These are phyloP conservation scores for Dorcoceras hygrometricum DNA, from an alignment of 257 asterid species.

Conservation along the genomic window DNA sequence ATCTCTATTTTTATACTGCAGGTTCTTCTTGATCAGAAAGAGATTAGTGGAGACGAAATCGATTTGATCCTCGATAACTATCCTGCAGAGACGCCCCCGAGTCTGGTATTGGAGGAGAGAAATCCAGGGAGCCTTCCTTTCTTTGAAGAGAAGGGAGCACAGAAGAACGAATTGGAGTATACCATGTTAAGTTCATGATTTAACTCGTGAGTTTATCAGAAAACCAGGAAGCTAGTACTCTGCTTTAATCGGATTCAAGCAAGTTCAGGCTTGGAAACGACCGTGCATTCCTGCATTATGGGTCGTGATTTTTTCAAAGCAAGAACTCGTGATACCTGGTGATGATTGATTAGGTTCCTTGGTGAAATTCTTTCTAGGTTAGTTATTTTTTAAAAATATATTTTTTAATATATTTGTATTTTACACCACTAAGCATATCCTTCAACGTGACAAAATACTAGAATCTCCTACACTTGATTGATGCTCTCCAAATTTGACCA, in stretches of 20 bases:
- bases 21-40: conserved; percentile 84
- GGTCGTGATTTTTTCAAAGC: conserved; percentile 20
- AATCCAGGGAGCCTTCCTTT: conserved; percentile 78
- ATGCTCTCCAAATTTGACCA: too few species aligned
- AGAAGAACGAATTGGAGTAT: conserved; percentile 44
- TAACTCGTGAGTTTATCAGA: neutral
- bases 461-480: too few species aligned
- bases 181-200: conserved; percentile 46
- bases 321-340: neutral
- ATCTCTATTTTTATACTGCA: conserved; percentile 26
- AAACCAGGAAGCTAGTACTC: conserved; percentile 7
- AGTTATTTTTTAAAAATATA: neutral
- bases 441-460: too few species aligned
- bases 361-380: neutral
- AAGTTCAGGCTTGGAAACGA: neutral
- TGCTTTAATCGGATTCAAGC: neutral
- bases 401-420: too few species aligned
- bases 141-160: conserved; percentile 33
- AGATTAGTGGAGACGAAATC: conserved; percentile 74
- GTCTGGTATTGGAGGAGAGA: conserved; percentile 64
- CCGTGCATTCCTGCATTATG: neutral
- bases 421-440: too few species aligned
- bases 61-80: conserved; percentile 66
- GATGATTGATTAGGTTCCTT: neutral
- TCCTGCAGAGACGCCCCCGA: conserved; percentile 71